Base-by-base conservation (phyloP, 2,329 filamentous ascomycete species). In the Monilinia laxa region DNA sequence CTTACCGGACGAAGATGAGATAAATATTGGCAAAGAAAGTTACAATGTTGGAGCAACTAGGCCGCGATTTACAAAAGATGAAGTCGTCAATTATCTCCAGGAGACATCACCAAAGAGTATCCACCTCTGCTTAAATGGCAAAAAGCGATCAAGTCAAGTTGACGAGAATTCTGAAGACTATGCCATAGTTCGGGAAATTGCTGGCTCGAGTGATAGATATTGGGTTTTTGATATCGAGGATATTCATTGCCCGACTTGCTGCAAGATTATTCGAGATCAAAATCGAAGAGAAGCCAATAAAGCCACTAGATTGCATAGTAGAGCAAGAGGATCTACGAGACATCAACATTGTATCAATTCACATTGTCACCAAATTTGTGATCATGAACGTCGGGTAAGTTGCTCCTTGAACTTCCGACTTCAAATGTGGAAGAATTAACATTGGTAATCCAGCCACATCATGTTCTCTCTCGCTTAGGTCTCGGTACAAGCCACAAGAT, bases 171-270 rank as follows among this genome's bases (percentile, higher is more conserved):
- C 64, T 5, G 56, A 53, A 23, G 64, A 65, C 14, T 65, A 62
- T 23, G 38, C 49, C 2, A 40, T 45, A 2, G 49, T 65, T 20
- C 47, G 25, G 3, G 38, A 23, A 2, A 40, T 62, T 20, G 45
- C 54, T 2, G 18, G 49, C 9, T 40, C 42, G 2, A 7, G n/a
- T n/a, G 38, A 45, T 1, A 25, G 51, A 3, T 66, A 49, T 14
- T 68, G 63, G 63, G 58, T 55, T 1, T 66, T 68, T 16, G 49
- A 58, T 25, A 62, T 66, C 25, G 67, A 68, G 16, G 55, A 68
- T 66, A n/a, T 66, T 4, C 42, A 66, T 6, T 68, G 67, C 3
- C 25, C 31, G 1, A 23, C 20, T 10, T 68, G 67, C 28, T 40
- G 38, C 16, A 62, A 53, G 47, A 31, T 7, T 20, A 64, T 67